Evolutionary conservation across 2,329 filamentous ascomycete genomes (phyloP).

Genomic region (Penicillium olsonii): DNA sequence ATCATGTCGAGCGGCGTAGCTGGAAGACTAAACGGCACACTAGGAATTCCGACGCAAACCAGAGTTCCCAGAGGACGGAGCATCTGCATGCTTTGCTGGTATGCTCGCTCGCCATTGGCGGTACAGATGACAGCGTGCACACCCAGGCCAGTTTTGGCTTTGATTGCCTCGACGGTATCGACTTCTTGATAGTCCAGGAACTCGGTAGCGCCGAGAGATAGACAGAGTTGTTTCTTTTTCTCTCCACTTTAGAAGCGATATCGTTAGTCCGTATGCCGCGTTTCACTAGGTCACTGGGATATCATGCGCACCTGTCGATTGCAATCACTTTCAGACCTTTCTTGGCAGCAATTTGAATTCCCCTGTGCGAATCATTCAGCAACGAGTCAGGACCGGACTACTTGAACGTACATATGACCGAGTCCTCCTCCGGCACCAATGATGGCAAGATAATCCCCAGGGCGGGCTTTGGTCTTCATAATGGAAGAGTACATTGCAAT

Average conservation of each 20-base stretch:
- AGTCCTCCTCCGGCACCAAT: constrained; percentile 41
- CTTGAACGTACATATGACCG: constrained; percentile 38
- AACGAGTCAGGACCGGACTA: background rate
- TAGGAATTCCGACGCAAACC: constrained; percentile 51
- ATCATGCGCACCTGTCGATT: constrained; percentile 34
- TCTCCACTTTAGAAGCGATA: constrained; percentile 27
- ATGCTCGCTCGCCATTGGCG: constrained; percentile 48
- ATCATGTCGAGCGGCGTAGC: constrained; percentile 52
- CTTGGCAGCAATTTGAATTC: constrained; percentile 39
- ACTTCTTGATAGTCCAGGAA: constrained; percentile 40
- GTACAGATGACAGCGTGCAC: constrained; percentile 51
- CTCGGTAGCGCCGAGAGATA: constrained; percentile 33
- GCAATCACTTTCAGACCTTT: constrained; percentile 41
- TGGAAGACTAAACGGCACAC: constrained; percentile 45
- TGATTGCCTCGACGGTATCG: constrained; percentile 43
- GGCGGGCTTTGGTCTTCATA: constrained; percentile 36
- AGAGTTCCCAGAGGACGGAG: constrained; percentile 50
- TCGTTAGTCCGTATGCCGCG: background rate
- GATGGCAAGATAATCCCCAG: constrained; percentile 39
- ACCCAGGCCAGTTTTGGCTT: constrained; percentile 44
- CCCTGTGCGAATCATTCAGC: constrained; percentile 22
- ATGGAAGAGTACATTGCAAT: constrained; percentile 44
- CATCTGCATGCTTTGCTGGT: constrained; percentile 46
- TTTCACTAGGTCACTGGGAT: background rate
- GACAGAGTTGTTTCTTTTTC: constrained; percentile 36